These are phyloP conservation scores for Bertia moriformis DNA, from an alignment of 2,329 filamentous ascomycete species.

Conservation along the genomic window DNA sequence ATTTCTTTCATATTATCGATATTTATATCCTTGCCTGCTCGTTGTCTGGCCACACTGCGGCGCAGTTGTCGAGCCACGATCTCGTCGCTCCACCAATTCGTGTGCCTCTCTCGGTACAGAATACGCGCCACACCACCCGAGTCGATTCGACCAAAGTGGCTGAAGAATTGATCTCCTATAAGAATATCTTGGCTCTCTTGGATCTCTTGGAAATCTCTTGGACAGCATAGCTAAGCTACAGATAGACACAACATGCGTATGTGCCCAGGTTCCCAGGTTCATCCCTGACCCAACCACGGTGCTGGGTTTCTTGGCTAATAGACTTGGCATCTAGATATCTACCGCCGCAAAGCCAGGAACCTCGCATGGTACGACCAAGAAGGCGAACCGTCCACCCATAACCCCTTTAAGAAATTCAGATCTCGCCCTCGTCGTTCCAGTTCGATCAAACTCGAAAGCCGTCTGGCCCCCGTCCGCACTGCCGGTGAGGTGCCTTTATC, in stretches of 20 bases:
- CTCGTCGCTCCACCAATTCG: no score
- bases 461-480: slow-evolving; percentile 8
- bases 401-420: slow-evolving; percentile 23
- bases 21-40: no score
- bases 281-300: neutral
- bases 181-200: no score
- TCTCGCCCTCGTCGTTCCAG: slow-evolving; percentile 10
- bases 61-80: neutral
- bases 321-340: slow-evolving; percentile 15
- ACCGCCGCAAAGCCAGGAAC: slow-evolving; percentile 17
- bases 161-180: no score
- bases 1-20: no score
- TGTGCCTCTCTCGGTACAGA: no score
- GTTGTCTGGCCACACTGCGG: neutral
- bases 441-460: slow-evolving; percentile 14
- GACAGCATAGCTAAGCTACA: no score
- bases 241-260: no score
- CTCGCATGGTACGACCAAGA: slow-evolving; percentile 24
- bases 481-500: slow-evolving; percentile 10
- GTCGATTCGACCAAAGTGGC: no score
- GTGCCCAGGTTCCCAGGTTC: no score
- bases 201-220: no score
- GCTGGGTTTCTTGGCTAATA: neutral
- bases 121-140: no score
- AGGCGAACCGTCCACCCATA: slow-evolving; percentile 16